These are phyloP conservation scores for Sphaerosporella brunnea DNA, from an alignment of 495 filamentous ascomycete species.

Conservation along the genomic window DNA sequence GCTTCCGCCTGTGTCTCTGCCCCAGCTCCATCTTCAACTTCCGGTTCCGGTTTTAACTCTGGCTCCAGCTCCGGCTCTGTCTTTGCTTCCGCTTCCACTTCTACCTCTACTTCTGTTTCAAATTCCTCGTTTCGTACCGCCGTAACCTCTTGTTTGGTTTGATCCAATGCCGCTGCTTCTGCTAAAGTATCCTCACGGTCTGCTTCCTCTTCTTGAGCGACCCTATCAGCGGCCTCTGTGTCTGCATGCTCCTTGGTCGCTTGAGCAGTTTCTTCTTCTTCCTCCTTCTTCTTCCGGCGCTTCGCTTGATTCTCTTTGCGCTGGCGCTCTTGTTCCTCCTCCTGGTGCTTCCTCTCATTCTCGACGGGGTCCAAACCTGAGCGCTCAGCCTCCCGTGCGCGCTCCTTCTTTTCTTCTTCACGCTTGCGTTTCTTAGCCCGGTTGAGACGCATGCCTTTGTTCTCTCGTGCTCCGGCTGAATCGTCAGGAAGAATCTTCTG, in stretches of 20 bases:
- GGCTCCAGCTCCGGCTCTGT: conserved; percentile 3
- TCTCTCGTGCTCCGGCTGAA: conserved; percentile 19
- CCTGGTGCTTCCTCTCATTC: conserved; percentile 11
- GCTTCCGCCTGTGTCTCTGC: conserved; percentile 9
- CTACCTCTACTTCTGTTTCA: background rate
- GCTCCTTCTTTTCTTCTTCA: conserved; percentile 34
- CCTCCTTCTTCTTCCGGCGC: conserved; percentile 5
- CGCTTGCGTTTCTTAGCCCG: conserved; percentile 38
- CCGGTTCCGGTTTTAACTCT: background rate
- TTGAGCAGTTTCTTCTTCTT: conserved; percentile 6
- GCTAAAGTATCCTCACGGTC: background rate
- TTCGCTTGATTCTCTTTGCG: conserved; percentile 5
- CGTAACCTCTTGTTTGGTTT: too few species aligned
- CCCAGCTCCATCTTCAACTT: conserved; percentile 6
- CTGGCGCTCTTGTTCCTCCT: conserved; percentile 10
- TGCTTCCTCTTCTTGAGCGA: background rate
- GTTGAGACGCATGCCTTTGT: conserved; percentile 26
- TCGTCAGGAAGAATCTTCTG: conserved; percentile 23
- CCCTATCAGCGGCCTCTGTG: background rate
- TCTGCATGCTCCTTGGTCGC: background rate
- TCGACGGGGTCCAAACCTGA: conserved; percentile 8
- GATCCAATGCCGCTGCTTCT: too few species aligned
- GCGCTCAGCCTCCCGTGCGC: conserved; percentile 18
- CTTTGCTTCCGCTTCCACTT: conserved; percentile 3
- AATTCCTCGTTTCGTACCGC: too few species aligned